phyloP scores from a whole-genome alignment of 352 stramenopile genomes.

The Pythium rhizo-oryzae region DNA sequence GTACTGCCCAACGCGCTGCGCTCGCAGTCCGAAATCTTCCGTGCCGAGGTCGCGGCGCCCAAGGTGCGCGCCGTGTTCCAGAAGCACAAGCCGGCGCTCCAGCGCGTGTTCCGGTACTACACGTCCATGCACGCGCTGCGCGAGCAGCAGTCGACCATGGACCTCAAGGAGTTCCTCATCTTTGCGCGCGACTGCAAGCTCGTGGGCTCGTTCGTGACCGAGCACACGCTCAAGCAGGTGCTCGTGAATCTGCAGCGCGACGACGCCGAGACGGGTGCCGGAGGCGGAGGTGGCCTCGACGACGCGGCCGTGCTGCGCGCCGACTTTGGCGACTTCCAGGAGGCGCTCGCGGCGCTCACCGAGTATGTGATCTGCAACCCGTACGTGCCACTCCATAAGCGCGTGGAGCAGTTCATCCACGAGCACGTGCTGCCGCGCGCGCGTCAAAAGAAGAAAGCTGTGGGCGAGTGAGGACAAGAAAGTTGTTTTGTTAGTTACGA shows the following conservation, averaged over 20 bases:
- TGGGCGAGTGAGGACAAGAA: slow-evolving; percentile 10
- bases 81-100: slow-evolving; percentile 65
- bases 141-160: slow-evolving; percentile 77
- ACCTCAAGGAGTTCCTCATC: slow-evolving; percentile 56
- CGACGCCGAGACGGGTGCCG: slow-evolving; percentile 14
- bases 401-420: slow-evolving; percentile 76
- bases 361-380: slow-evolving; percentile 83
- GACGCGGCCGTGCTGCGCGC: slow-evolving; percentile 36
- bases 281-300: neutral
- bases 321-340: slow-evolving; percentile 72
- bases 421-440: slow-evolving; percentile 74
- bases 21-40: slow-evolving; percentile 76
- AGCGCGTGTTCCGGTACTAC: slow-evolving; percentile 84
- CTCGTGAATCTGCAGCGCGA: slow-evolving; percentile 76
- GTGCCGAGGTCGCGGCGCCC: slow-evolving; percentile 61
- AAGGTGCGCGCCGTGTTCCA: slow-evolving; percentile 79
- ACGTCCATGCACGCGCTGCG: slow-evolving; percentile 74
- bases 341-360: slow-evolving; percentile 70
- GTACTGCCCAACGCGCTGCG: slow-evolving; percentile 70
- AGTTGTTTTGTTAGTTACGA: neutral
- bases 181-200: slow-evolving; percentile 79
- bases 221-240: slow-evolving; percentile 81
- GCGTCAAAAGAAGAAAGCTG: slow-evolving; percentile 61
- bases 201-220: slow-evolving; percentile 71
- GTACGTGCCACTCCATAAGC: slow-evolving; percentile 76